Evolutionary conservation across 208 protist species (phyloP).

Genomic region (Leishmania turanica): DNA sequence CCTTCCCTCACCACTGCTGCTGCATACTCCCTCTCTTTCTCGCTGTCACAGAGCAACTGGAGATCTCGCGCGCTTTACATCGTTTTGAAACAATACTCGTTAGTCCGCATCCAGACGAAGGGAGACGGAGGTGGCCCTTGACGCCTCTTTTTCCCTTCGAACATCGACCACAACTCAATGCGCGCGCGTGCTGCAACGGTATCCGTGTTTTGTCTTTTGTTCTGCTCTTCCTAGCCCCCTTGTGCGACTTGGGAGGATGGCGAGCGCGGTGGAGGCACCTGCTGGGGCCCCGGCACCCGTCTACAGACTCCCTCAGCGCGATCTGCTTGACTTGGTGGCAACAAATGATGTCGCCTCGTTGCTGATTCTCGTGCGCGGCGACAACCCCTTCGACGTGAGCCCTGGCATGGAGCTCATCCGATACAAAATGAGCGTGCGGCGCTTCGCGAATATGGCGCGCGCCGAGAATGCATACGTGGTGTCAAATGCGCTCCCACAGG

Average conservation of each 20-base stretch:
- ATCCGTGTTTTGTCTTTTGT: background rate
- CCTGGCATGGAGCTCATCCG: conserved; percentile 59
- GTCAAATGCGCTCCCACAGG: conserved; percentile 29
- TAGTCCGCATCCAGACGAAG: background rate
- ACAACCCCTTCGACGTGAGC: conserved; percentile 68
- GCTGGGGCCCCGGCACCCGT: conserved; percentile 8
- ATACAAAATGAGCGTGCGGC: conserved; percentile 17
- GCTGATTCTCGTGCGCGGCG: conserved; percentile 45
- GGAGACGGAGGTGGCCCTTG: background rate
- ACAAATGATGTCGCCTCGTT: conserved; percentile 52
- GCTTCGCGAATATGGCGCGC: conserved; percentile 14
- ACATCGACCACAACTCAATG: background rate
- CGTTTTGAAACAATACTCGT: background rate
- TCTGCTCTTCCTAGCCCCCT: background rate
- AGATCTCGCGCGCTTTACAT: background rate
- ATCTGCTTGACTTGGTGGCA: conserved; percentile 53
- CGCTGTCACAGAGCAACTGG: background rate
- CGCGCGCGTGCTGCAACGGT: background rate
- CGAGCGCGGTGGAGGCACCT: background rate
- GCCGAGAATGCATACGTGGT: conserved; percentile 43
- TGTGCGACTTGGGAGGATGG: background rate
- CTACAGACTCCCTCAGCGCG: conserved; percentile 29
- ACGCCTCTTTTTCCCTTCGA: background rate
- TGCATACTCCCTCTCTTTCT: background rate
- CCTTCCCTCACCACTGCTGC: background rate